Base-by-base conservation (phyloP, 2,329 filamentous ascomycete genomes). In the Colletotrichum viniferum region DNA sequence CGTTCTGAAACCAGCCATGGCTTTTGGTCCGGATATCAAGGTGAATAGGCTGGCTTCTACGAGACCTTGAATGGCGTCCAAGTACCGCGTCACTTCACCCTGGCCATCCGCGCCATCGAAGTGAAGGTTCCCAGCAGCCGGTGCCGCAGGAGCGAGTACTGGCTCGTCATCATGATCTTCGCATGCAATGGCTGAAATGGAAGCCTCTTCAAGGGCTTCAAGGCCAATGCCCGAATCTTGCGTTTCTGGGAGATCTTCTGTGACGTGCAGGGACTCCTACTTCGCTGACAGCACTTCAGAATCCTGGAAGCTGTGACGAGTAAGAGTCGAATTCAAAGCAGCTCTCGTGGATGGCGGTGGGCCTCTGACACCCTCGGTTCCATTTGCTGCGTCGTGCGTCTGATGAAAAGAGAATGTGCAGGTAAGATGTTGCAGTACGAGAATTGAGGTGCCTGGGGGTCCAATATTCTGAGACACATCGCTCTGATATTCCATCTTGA, bases 401-500 rank as follows among this genome's bases (percentile, higher is more conserved):
- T 26, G 68, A 28, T 69, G 63, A 14, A 77, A 71, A 28, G 58
- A 62, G n/a, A 71, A n/a, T 9, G 56, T 74, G 64, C 76, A 72
- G 6, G 64, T 72, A 28, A 70, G 43, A 60, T 69, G 66, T 61
- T 76, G 78, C 55, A 86, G 81, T 3, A 78, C 78, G 1, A 80
- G 80, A 7, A 77, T 79, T 5, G 66, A 56, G 1, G 82, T 80
- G 2, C 74, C 77, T 1, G 64, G 58, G 2, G 84, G 84, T 7
- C 82, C 77, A 7, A 80, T 32, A 28, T 84, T 67, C 18, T 80
- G 76, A 5, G 84, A 85, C 0, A 79, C 78, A 21, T 84, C 63
- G 52, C 82, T 80, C 4, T 83, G 80, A 67, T 87, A 85, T 64
- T 86, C 82, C 9, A 87, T 79, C 1, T 81, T 84, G 55, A 86